Percentiles rank a stretch among this genome's conserved stretches.
Evolutionary conservation across 176 grass and related monocot genomes (phyloP).

Genomic region (Bothriochloa decipiens): DNA sequence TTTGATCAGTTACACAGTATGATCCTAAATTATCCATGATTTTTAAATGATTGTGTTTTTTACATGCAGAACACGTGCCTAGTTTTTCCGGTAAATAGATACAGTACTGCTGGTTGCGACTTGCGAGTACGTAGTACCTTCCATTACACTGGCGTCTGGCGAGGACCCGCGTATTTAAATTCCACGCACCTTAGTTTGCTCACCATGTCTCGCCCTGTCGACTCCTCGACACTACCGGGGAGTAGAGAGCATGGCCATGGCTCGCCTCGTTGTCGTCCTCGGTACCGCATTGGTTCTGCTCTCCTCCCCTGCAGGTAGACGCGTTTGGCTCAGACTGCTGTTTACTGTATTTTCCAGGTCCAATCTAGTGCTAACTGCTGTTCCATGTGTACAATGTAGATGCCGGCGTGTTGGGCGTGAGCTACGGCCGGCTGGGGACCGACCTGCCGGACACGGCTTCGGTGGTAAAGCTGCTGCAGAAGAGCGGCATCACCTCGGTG

Average conservation of each 20-base stretch:
- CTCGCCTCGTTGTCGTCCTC: background rate
- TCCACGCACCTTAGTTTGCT: background rate
- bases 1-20: too few relatives aligned
- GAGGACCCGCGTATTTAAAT: background rate
- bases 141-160: background rate
- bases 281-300: background rate
- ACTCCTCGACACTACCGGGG: too few relatives aligned
- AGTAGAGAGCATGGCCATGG: too few relatives aligned
- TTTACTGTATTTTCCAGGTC: background rate
- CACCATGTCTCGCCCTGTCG: too few relatives aligned
- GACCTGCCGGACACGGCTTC: conserved; percentile 44
- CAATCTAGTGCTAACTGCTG: background rate
- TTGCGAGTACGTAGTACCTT: background rate
- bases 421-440: conserved; percentile 57
- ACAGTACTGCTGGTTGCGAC: background rate
- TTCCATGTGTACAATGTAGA: conserved; percentile 15
- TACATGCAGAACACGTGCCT: too few relatives aligned
- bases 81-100: background rate
- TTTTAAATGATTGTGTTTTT: too few relatives aligned
- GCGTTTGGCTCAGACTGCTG: background rate
- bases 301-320: conserved; percentile 1
- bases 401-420: conserved; percentile 56
- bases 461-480: conserved; percentile 55
- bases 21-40: too few relatives aligned
- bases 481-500: conserved; percentile 50